Percentiles rank a stretch among this genome's conserved stretches.
Conservation (phyloP, 768 basidiomycete genomes). For the Panellus pusillus region DNA sequence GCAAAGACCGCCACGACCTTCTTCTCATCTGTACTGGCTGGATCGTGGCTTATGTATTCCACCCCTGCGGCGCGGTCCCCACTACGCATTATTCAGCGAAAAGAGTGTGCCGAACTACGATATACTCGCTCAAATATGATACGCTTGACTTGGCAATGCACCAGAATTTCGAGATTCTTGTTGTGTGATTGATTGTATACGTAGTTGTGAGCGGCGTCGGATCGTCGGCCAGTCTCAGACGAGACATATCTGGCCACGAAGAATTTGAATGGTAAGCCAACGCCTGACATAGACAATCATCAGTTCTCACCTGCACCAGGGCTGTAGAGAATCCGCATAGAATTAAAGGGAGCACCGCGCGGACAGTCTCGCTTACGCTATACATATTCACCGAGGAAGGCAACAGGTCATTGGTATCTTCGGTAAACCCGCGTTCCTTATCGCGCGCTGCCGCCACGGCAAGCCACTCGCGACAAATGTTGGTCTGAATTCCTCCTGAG, state of each 20-base stretch:
- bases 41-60: conserved; percentile 38
- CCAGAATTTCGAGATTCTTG: conserved; percentile 41
- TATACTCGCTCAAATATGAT: conserved; percentile 48
- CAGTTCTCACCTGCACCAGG: conserved; percentile 51
- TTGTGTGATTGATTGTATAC: conserved; percentile 48
- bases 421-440: conserved; percentile 38
- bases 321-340: conserved; percentile 29
- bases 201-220: conserved; percentile 54
- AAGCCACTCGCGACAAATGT: conserved; percentile 48
- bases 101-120: not conserved
- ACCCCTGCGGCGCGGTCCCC: conserved; percentile 46
- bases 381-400: conserved; percentile 42
- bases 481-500: conserved; percentile 40
- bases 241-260: conserved; percentile 49
- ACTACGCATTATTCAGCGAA: conserved; percentile 23
- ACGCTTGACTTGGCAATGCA: conserved; percentile 43
- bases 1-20: conserved; percentile 29
- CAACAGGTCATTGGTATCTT: conserved; percentile 51
- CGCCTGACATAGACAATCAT: not conserved
- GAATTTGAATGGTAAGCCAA: too few species aligned
- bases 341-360: not conserved
- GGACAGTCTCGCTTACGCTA: conserved; percentile 35
- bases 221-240: conserved; percentile 51
- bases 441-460: conserved; percentile 47
- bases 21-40: conserved; percentile 12